Percentiles rank a stretch among this genome's conserved stretches.
Conservation (phyloP, 2,329 filamentous ascomycete genomes). For the Ophiocordyceps sinensis region DNA sequence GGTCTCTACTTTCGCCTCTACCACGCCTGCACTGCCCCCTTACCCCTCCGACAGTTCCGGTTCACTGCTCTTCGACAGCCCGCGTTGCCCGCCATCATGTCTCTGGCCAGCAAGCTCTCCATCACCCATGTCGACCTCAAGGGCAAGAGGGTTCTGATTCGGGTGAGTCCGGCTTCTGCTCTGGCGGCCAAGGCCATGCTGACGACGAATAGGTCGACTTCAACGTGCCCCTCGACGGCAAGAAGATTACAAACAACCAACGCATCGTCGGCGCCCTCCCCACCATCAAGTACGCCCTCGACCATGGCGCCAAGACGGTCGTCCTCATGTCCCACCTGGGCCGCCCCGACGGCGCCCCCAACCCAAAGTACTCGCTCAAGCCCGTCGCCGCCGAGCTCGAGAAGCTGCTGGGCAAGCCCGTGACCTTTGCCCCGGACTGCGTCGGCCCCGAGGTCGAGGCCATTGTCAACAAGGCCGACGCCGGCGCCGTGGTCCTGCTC, state of each 20-base stretch:
- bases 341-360: conserved; percentile 78
- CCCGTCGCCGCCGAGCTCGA: conserved; percentile 84
- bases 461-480: conserved; percentile 67
- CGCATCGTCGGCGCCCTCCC: conserved; percentile 92
- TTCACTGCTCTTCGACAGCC: neutral
- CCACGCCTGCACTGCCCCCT: too few relatives aligned
- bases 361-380: conserved; percentile 88
- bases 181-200: neutral
- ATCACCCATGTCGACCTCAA: conserved; percentile 95
- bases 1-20: neutral
- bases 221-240: conserved; percentile 93
- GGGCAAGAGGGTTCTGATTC: conserved; percentile 95
- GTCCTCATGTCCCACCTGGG: conserved; percentile 98
- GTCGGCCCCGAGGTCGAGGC: conserved; percentile 85
- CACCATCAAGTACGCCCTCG: conserved; percentile 87
- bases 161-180: conserved; percentile 44
- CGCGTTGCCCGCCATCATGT: conserved; percentile 46
- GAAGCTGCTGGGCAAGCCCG: conserved; percentile 72
- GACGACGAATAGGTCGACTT: conserved; percentile 68
- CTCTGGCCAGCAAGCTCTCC: conserved; percentile 95
- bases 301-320: conserved; percentile 82
- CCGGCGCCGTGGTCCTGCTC: conserved; percentile 74
- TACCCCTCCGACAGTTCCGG: too few relatives aligned
- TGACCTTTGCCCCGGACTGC: conserved; percentile 80
- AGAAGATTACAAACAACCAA: conserved; percentile 96